Percentiles rank a stretch among this genome's conserved stretches.
Evolutionary conservation across 2,329 filamentous ascomycete genomes (phyloP).

Genomic region (Knufia fluminis): DNA sequence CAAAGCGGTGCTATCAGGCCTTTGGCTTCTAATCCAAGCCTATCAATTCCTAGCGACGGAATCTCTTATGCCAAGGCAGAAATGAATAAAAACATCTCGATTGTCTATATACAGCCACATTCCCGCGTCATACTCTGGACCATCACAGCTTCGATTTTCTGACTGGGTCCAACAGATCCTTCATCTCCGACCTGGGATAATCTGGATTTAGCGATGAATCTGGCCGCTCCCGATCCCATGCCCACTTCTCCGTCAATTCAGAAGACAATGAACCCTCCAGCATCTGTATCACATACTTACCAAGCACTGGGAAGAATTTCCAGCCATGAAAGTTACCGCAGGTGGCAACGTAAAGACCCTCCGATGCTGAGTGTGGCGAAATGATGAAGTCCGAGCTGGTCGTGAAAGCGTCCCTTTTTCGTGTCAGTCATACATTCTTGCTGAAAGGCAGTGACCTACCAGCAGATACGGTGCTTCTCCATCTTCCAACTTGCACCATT

Average conservation of each 20-base stretch:
- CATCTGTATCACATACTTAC: conserved; percentile 42
- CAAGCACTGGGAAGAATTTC: conserved; percentile 47
- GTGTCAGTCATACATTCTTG: conserved; percentile 10
- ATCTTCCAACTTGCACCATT: conserved; percentile 49
- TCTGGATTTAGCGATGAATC: conserved; percentile 45
- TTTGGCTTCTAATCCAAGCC: too few relatives aligned
- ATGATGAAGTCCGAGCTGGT: conserved; percentile 46
- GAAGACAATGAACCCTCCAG: conserved; percentile 35
- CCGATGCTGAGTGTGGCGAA: conserved; percentile 34
- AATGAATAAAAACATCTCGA: too few relatives aligned
- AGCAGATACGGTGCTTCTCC: conserved; percentile 57
- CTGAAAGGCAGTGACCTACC: conserved; percentile 38
- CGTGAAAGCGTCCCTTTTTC: conserved; percentile 54
- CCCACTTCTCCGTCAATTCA: conserved; percentile 36
- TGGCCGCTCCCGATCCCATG: conserved; percentile 49
- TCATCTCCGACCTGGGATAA: conserved; percentile 51
- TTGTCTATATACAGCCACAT: too few relatives aligned
- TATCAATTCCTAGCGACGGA: too few relatives aligned
- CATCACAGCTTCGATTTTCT: conserved; percentile 24
- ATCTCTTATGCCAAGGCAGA: too few relatives aligned
- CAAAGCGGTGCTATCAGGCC: too few relatives aligned
- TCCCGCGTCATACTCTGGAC: too few relatives aligned
- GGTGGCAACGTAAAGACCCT: conserved; percentile 35
- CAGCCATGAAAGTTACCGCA: conserved; percentile 40
- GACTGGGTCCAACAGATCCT: conserved; percentile 37